These are phyloP conservation scores for Stachybotrys chlorohalonatus DNA, from an alignment of 2,329 filamentous ascomycete species.

Conservation along the genomic window DNA sequence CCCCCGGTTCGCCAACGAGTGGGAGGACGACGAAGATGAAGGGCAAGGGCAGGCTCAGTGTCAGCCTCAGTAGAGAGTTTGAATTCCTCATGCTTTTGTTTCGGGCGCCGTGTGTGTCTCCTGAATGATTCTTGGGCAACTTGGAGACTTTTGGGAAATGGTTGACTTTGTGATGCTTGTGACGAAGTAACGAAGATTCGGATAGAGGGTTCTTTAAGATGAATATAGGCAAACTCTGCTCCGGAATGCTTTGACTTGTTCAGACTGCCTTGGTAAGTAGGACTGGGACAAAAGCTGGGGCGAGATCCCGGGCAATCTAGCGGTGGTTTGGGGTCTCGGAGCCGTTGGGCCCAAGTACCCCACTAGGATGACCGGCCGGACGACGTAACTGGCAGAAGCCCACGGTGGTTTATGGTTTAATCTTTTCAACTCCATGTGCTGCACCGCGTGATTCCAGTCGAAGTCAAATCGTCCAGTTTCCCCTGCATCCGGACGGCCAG, in stretches of 20 bases:
- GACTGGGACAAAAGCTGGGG: neutral
- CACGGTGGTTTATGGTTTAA: too few relatives aligned
- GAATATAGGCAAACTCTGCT: neutral
- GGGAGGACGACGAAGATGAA: conserved; percentile 65
- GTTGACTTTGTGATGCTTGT: neutral
- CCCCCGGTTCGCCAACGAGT: conserved; percentile 53
- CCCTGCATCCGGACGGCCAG: neutral
- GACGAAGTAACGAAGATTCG: conserved; percentile 1
- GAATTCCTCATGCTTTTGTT: neutral
- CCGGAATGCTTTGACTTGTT: neutral
- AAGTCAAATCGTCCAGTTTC: neutral
- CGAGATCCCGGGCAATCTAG: neutral
- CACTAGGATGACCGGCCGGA: too few relatives aligned
- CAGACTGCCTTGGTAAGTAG: neutral
- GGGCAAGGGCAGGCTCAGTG: conserved; percentile 61
- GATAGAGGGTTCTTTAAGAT: neutral
- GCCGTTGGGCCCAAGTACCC: too few relatives aligned
- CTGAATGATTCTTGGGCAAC: neutral
- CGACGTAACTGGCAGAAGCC: too few relatives aligned
- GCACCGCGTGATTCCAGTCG: too few relatives aligned
- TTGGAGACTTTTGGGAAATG: neutral
- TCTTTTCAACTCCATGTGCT: too few relatives aligned
- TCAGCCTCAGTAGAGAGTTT: conserved; percentile 57
- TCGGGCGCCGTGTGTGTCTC: neutral
- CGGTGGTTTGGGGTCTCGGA: neutral